Base-by-base conservation (phyloP, 2,329 filamentous ascomycete genomes). In the Pseudopithomyces chartarum region DNA sequence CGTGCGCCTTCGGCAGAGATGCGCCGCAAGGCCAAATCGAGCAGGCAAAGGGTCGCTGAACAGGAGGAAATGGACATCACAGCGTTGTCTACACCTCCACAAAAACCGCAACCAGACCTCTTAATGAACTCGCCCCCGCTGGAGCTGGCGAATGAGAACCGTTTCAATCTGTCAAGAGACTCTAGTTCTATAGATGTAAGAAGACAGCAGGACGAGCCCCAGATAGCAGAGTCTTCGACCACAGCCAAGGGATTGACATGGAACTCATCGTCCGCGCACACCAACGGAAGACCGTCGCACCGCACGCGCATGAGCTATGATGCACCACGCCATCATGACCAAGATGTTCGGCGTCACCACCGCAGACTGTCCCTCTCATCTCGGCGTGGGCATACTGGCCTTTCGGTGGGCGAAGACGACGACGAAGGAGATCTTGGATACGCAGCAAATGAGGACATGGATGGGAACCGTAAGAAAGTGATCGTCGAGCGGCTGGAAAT, bases 401-500 rank as follows among this genome's bases (percentile, higher is more conserved):
- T 72, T 45, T 73, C 77, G 49, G 73, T 80, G 71, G 86, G 88
- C 49, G 90, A 92, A 65, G 90, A 68, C 36, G 69, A 96, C 65
- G 82, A 92, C 7, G 93, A 97, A 68, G 95, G 95, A 0, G 95
- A 99, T 76, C 79, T 99, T 26, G 95, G 95, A 10, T 99, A 96
- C 77, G 92, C 93, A 11, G 94, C 93, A 1, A 95, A 95, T 0
- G 91, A 94, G 74, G 95, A 92, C 23, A 92, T 96, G 86, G 95
- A 98, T 76, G 91, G 91, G 12, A 91, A 92, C 69, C 88, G 90
- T 73, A 86, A 93, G 67, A 96, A 95, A 77, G 95, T 99, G 46
- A 98, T 99, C 81, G 93, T 99, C 46, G 95, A 99, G 81, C 84
- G 95, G 61, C 79, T 99, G 56, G 95, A 99, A 81, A 90, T 94